Base-by-base conservation (phyloP, 164 flowering plant genomes). In the Dillenia turbinata region DNA sequence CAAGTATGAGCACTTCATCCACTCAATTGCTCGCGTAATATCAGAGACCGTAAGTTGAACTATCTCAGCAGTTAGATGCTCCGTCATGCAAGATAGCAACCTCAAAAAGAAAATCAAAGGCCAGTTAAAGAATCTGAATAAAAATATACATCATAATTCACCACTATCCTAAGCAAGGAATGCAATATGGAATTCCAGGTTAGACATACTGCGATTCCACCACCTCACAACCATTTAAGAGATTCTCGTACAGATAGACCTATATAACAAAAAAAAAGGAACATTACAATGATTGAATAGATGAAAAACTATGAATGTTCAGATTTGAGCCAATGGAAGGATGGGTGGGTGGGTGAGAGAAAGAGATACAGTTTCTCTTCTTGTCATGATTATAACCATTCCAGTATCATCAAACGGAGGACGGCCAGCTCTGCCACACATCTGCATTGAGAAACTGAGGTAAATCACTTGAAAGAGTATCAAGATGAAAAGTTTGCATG, bases 371-470 rank as follows among this genome's bases (percentile, higher is more conserved):
- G 99, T 92, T 76, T 88, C 97, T 73, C 73, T 86, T 81, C 96
- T 86, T 73, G 99, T 95, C 99, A 95, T 95, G 70, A 95, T 92
- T 63, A 92, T 82, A 67, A 88, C 99, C 73, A 73, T 76, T 72
- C 99, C 99, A 55, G 96, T 88, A 74, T 92, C 97, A 76, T 89
- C 97, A 76, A 95, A 95, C 51, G 99, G 99, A 60, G 99, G 97
- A 60, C 97, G 87, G n/a, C 99, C 99, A 60, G 97, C 99, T 73
- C 99, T 85, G 58, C 99, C 99, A 70, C 87, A 79, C 99, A 95
- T 95, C 97, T 95, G 84, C 66, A 65, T 43, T 17, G 47, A 49
- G 64, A 66, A 53, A 49, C 8, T 19, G 9, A 49, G 46, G 8
- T 59, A 19, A 13, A 50, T 49, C 33, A 58, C 26, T 55, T 13